Evolutionary conservation across 2,329 filamentous ascomycete species (phyloP).

Genomic region (Hortaea werneckii): DNA sequence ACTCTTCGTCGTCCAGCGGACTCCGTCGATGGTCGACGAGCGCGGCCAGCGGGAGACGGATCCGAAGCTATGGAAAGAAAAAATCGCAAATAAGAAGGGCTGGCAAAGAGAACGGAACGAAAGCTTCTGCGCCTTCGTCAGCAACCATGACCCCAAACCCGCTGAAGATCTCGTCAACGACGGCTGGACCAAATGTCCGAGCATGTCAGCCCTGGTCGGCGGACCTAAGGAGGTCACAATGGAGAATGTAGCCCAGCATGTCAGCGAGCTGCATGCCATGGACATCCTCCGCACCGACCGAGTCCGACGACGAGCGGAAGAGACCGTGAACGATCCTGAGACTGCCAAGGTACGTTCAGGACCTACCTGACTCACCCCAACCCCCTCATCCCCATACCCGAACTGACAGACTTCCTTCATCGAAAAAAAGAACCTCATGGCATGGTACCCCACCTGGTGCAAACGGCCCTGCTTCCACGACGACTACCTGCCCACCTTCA

Average conservation of each 20-base stretch:
- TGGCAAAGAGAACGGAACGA: slow-evolving; percentile 41
- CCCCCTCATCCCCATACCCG: no score
- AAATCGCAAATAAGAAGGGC: slow-evolving; percentile 28
- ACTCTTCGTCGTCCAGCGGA: slow-evolving; percentile 37
- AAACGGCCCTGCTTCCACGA: slow-evolving; percentile 55
- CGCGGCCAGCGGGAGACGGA: slow-evolving; percentile 32
- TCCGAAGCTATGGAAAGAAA: slow-evolving; percentile 30
- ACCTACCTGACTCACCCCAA: no score
- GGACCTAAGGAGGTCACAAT: slow-evolving; percentile 26
- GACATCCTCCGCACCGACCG: slow-evolving; percentile 36
- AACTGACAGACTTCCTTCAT: no score
- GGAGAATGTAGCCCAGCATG: slow-evolving; percentile 29
- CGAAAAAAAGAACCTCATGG: slow-evolving; percentile 32
- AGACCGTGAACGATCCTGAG: slow-evolving; percentile 42
- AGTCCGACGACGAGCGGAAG: slow-evolving; percentile 39
- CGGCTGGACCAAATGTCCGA: slow-evolving; percentile 18
- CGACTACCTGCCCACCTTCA: slow-evolving; percentile 47
- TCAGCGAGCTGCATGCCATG: slow-evolving; percentile 28
- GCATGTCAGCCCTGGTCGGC: slow-evolving; percentile 27
- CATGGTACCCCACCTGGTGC: slow-evolving; percentile 54
- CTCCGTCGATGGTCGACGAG: slow-evolving; percentile 28
- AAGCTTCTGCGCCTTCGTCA: slow-evolving; percentile 36
- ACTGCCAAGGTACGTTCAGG: slow-evolving; percentile 19
- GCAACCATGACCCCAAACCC: slow-evolving; percentile 24
- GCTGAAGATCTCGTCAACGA: slow-evolving; percentile 40